Percentiles rank a stretch among this genome's conserved stretches.
Conservation (phyloP, 2,329 filamentous ascomycete genomes). For the Diaporthe citriasiana region DNA sequence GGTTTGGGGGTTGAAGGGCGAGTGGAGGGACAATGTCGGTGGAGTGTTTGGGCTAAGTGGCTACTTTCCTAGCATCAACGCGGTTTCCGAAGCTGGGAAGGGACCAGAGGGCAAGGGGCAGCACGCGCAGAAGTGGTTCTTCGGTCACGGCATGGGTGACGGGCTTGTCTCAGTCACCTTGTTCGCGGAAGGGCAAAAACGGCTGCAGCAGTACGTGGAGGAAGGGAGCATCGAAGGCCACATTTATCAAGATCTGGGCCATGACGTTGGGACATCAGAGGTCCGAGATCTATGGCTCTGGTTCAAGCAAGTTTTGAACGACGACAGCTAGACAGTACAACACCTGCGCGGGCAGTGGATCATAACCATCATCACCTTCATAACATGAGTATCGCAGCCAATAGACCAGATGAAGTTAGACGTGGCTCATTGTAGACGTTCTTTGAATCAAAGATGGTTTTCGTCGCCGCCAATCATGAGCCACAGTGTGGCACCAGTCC, state of each 20-base stretch:
- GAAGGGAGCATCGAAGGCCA: slow-evolving; percentile 33
- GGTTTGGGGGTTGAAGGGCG: slow-evolving; percentile 33
- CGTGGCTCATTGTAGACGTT: background rate
- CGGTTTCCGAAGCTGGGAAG: slow-evolving; percentile 8
- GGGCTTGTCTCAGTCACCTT: slow-evolving; percentile 2
- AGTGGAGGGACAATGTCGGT: slow-evolving; percentile 31
- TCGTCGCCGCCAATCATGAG: background rate
- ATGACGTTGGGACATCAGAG: slow-evolving; percentile 28
- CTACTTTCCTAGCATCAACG: slow-evolving; percentile 29
- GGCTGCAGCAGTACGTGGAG: slow-evolving; percentile 32
- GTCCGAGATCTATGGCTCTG: slow-evolving; percentile 39
- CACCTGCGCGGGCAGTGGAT: background rate
- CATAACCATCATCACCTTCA: background rate
- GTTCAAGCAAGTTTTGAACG: slow-evolving; percentile 32
- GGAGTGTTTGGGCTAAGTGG: slow-evolving; percentile 38
- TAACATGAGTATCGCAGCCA: too few species aligned
- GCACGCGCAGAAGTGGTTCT: slow-evolving; percentile 31
- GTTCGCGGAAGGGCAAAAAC: slow-evolving; percentile 36
- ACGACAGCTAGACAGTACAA: slow-evolving; percentile 10
- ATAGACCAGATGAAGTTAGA: background rate
- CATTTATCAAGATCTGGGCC: slow-evolving; percentile 31
- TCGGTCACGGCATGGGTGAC: slow-evolving; percentile 36
- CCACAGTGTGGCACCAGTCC: background rate
- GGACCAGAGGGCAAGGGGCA: background rate
- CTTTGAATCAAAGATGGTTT: background rate